Conservation (phyloP, 441 rosid species). For the Melastoma candidum region DNA sequence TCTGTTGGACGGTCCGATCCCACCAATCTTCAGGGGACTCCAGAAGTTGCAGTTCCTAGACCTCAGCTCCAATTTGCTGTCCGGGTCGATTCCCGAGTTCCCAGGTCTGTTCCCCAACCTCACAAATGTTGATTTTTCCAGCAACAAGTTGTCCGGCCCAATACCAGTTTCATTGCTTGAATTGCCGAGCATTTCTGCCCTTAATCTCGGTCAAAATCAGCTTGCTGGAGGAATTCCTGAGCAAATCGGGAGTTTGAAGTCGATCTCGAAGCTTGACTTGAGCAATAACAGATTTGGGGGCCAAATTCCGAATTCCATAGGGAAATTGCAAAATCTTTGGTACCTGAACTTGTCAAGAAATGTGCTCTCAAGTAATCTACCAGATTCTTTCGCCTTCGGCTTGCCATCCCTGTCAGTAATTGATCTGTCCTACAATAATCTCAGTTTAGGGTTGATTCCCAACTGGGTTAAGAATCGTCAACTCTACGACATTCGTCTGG, state of each 20-base stretch:
- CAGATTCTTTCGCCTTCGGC: constrained; percentile 38
- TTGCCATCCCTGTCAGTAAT: constrained; percentile 67
- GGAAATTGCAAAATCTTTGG: constrained; percentile 71
- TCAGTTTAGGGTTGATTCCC: constrained; percentile 60
- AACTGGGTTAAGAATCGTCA: constrained; percentile 54
- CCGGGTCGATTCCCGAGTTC: constrained; percentile 61
- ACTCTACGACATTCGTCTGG: constrained; percentile 58
- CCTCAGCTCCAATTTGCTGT: constrained; percentile 60
- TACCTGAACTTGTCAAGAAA: constrained; percentile 78
- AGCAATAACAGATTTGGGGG: constrained; percentile 56
- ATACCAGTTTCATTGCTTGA: constrained; percentile 58
- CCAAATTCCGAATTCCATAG: constrained; percentile 57
- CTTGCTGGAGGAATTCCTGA: constrained; percentile 58
- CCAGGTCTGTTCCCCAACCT: constrained; percentile 42
- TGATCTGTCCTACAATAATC: constrained; percentile 78
- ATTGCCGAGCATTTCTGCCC: constrained; percentile 40
- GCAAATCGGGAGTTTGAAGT: constrained; percentile 46
- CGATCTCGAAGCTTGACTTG: constrained; percentile 61
- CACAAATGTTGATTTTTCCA: constrained; percentile 52
- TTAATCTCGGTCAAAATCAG: constrained; percentile 63
- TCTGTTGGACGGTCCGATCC: constrained; percentile 61
- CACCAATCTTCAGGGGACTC: constrained; percentile 38
- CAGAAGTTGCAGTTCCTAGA: constrained; percentile 55
- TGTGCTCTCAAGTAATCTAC: constrained; percentile 56
- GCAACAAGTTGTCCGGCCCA: constrained; percentile 51